A percentile compares a stretch with the other conserved stretches of the same genome.
Evolutionary conservation across 2,329 filamentous ascomycete genomes (phyloP).

Genomic region (Alternaria longipes): DNA sequence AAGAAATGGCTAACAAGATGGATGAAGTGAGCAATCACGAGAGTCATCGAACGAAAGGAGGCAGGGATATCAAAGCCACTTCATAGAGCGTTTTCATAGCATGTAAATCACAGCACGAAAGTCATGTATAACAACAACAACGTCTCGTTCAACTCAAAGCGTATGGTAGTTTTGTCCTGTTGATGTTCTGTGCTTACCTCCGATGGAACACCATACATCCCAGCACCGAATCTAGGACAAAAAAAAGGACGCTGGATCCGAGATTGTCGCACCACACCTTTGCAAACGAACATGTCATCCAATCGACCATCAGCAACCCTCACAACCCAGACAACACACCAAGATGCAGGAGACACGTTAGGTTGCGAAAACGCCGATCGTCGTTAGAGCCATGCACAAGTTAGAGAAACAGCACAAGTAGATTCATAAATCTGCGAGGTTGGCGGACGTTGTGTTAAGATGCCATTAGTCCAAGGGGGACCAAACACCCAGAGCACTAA

Average conservation of each 20-base stretch:
- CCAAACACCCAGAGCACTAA: not conserved
- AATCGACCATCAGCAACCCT: not conserved
- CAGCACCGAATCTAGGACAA: not conserved
- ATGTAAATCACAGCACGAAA: constrained; percentile 5
- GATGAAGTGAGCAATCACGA: constrained; percentile 37
- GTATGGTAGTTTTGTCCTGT: not conserved
- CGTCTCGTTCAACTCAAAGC: not conserved
- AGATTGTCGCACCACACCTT: not conserved
- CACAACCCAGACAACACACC: not conserved
- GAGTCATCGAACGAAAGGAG: constrained; percentile 34
- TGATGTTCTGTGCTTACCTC: not conserved
- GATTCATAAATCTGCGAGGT: not conserved
- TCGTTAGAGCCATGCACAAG: not conserved
- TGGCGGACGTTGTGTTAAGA: not conserved
- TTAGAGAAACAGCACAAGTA: not conserved
- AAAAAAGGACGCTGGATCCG: not conserved
- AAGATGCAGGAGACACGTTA: not conserved
- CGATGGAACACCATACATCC: not conserved
- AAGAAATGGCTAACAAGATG: constrained; percentile 32
- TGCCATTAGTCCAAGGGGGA: not conserved
- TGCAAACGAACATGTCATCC: not conserved
- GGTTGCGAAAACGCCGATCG: not conserved
- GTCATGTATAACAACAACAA: constrained; percentile 9
- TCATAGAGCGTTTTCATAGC: constrained; percentile 18
- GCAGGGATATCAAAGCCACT: constrained; percentile 30